Evolutionary conservation across 352 stramenopile genomes (phyloP), one percentile per base, ranked within the genome.

Genomic region (Phytophthora pseudosyringae): DNA sequence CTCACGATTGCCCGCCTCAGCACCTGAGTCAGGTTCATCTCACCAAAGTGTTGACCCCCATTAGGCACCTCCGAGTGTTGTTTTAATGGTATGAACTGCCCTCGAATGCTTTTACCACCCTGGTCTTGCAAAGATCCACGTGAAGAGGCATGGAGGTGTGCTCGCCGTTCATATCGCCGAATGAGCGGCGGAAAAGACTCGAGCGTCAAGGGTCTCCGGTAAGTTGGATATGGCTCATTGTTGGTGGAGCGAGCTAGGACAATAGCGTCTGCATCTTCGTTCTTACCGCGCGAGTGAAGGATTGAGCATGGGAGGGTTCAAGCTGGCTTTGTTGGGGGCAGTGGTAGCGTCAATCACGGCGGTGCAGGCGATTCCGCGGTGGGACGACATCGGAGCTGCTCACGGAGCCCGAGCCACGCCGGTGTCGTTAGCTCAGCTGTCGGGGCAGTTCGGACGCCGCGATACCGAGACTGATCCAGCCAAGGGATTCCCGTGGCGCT

Each of bases 281-380:
- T 39, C 36, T 59, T 38, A 25, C 31, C 40, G 31, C 11, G 26
- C 26, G n/a, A 46, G 33, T 35, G 39, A 60, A 26, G 32, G 47
- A 36, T 18, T 41, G 26, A 16, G 35, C 5, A 64, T 71, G 64
- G 21, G 49, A 29, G 26, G 29, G 8, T 21, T 64, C 3, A 47
- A 63, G 32, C 4, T 64, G 13, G 16, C n/a, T 35, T 31, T 71
- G 32, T 29, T 72, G 25, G 21, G 39, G 3, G 28, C 26, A 4
- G 5, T 64, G 15, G 13, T 50, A 21, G 21, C 28, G 47, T 12
- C 5, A 1, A 21, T 56, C 18, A 21, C 40, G 21, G 28, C n/a
- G 15, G 64, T 67, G 45, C 64, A 67, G 35, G 28, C 64, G 8
- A 25, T 67, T 26, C 64, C 64, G 12, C 58, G 64, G 64, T 71